These are phyloP conservation scores for Fusarium beomiforme DNA, from an alignment of 2,329 filamentous ascomycete genomes.

Conservation along the genomic window DNA sequence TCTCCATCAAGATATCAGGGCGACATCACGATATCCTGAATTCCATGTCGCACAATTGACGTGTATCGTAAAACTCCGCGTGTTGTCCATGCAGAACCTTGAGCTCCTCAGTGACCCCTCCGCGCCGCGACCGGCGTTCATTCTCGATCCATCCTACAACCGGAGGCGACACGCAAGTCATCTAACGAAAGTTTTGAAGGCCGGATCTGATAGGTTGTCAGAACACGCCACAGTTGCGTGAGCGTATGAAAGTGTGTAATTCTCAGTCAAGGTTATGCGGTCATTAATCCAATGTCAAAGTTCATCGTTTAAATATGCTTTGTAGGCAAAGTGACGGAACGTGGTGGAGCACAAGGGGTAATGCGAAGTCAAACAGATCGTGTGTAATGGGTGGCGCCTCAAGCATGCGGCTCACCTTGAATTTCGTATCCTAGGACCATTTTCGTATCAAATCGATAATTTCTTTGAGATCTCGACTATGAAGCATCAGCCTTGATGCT, in stretches of 20 bases:
- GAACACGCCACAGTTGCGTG: too few species aligned
- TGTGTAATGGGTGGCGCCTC: background rate
- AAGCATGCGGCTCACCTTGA: background rate
- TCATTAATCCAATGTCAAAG: background rate
- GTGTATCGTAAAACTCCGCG: too few species aligned
- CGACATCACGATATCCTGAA: background rate
- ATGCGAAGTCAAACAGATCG: background rate
- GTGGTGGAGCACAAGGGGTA: background rate
- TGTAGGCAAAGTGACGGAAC: too few species aligned
- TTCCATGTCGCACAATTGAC: background rate
- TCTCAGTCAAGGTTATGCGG: background rate
- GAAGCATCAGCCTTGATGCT: too few species aligned
- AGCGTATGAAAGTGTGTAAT: background rate
- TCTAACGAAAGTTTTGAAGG: background rate
- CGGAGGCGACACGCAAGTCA: background rate
- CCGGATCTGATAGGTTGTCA: background rate
- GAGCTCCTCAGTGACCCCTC: background rate
- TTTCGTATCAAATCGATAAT: background rate
- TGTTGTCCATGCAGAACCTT: too few species aligned
- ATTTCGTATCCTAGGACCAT: background rate
- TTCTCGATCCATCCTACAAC: background rate
- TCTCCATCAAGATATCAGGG: background rate
- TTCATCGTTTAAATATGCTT: too few species aligned
- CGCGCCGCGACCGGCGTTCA: rapidly evolving
- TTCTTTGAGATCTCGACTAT: too few species aligned